These are phyloP conservation scores for Naganishia albida DNA, from an alignment of 1,284 basidiomycete species.

Conservation along the genomic window DNA sequence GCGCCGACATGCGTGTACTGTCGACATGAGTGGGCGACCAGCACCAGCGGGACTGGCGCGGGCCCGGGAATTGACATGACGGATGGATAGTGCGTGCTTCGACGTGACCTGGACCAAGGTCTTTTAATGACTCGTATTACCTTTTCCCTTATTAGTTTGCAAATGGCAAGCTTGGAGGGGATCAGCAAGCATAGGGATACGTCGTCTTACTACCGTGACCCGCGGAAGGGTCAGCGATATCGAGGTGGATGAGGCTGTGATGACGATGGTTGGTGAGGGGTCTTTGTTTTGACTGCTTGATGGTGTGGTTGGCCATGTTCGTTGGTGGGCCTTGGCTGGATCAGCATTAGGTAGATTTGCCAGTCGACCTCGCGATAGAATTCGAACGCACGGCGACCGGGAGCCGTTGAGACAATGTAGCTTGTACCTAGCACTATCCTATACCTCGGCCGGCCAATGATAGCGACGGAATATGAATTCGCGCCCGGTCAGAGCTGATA, in stretches of 20 bases:
- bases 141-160: no score
- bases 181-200: slow-evolving; percentile 13
- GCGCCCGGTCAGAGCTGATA: background rate
- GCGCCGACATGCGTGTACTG: slow-evolving; percentile 23
- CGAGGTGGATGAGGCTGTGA: background rate
- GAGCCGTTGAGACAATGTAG: no score
- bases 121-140: no score
- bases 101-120: background rate
- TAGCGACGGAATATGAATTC: slow-evolving; percentile 3
- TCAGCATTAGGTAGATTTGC: no score
- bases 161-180: slow-evolving; percentile 18
- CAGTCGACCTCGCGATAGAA: no score
- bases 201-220: slow-evolving; percentile 17
- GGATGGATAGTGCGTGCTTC: slow-evolving; percentile 10
- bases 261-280: background rate
- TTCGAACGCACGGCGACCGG: no score
- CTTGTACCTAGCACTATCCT: no score
- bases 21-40: slow-evolving; percentile 16
- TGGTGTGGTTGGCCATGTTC: no score
- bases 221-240: background rate
- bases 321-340: no score
- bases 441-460: no score
- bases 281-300: no score
- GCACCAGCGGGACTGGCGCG: background rate
- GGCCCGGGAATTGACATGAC: background rate